A percentile compares a stretch with the other conserved stretches of the same genome.
Evolutionary conservation across 306 rosid species (phyloP).

Genomic region (Morella rubra): DNA sequence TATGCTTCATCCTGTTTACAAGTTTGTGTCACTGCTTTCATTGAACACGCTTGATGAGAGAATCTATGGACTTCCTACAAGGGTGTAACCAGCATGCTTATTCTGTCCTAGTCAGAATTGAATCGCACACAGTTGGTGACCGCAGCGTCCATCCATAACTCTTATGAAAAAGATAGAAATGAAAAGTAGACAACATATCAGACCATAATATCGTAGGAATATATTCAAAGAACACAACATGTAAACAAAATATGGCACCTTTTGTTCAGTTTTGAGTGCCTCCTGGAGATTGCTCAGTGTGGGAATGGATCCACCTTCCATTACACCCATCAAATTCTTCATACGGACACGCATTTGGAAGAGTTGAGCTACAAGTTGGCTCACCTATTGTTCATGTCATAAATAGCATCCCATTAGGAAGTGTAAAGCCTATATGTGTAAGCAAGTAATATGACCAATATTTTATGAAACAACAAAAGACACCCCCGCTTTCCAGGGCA

Average conservation of each 20-base stretch:
- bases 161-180: neutral
- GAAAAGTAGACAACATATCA: neutral
- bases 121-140: neutral
- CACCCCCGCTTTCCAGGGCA: constrained; percentile 3
- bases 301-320: constrained; percentile 90
- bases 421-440: neutral
- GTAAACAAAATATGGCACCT: constrained; percentile 49
- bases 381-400: constrained; percentile 54
- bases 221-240: neutral
- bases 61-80: neutral
- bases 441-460: neutral
- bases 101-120: neutral
- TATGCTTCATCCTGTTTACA: too few species aligned
- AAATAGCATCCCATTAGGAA: constrained; percentile 22
- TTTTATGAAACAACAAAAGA: neutral
- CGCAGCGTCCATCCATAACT: neutral
- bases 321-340: constrained; percentile 90
- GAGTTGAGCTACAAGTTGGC: constrained; percentile 87
- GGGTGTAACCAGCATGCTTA: constrained; percentile 2
- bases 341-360: constrained; percentile 96
- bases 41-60: neutral
- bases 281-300: constrained; percentile 83
- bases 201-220: neutral
- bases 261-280: constrained; percentile 80
- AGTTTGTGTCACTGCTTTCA: neutral